Evolutionary conservation across 2,329 filamentous ascomycete species (phyloP).

Genomic region (Dendrostoma leiphaemia): DNA sequence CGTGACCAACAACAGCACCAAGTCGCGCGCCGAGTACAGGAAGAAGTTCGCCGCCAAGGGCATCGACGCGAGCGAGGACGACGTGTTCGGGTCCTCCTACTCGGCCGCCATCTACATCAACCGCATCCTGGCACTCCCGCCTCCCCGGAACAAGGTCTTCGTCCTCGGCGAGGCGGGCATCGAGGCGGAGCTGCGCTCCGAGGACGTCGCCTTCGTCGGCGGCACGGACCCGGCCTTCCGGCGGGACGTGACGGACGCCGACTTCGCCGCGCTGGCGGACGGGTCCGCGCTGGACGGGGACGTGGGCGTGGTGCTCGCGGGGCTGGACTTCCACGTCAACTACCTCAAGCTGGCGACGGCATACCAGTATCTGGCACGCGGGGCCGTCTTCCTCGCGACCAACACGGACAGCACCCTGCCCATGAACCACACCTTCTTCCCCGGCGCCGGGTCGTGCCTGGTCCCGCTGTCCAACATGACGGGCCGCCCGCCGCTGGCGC

Average conservation of each 20-base stretch:
- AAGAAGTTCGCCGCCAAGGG: conserved; percentile 83
- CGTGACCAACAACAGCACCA: conserved; percentile 98
- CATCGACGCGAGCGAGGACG: conserved; percentile 77
- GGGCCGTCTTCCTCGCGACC: conserved; percentile 86
- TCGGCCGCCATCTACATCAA: conserved; percentile 94
- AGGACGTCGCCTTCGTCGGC: conserved; percentile 77
- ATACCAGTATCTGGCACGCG: conserved; percentile 79
- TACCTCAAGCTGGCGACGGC: conserved; percentile 88
- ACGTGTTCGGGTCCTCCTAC: conserved; percentile 96
- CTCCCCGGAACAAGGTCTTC: conserved; percentile 87
- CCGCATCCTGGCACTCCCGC: conserved; percentile 77
- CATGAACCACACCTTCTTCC: conserved; percentile 78
- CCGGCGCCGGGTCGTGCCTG: conserved; percentile 82
- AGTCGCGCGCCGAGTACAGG: conserved; percentile 87
- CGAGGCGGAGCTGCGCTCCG: conserved; percentile 79
- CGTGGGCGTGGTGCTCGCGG: conserved; percentile 85
- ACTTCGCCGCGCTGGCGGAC: conserved; percentile 77
- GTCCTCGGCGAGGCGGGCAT: conserved; percentile 90
- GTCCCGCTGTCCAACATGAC: conserved; percentile 75
- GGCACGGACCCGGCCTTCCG: conserved; percentile 79
- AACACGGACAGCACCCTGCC: conserved; percentile 92
- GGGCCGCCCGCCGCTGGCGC: conserved; percentile 66
- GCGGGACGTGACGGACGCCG: conserved; percentile 74
- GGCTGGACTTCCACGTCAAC: conserved; percentile 91
- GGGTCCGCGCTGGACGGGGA: conserved; percentile 77